phyloP scores from a whole-genome alignment of 441 rosid genomes.

The Kokia cookei region DNA sequence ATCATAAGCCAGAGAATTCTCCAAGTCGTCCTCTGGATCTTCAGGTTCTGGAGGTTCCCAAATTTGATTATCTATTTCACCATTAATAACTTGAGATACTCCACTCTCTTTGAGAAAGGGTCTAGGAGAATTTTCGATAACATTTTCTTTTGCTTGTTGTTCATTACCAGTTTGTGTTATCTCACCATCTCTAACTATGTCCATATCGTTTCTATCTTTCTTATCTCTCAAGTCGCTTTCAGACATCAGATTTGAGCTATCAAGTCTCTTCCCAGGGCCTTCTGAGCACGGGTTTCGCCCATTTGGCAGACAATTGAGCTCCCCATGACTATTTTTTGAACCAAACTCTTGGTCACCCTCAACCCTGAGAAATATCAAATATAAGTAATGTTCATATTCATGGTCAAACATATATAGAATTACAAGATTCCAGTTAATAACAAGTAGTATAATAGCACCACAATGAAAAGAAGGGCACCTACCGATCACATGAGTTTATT shows the following conservation, averaged over 20 bases:
- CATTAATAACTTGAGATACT: constrained; percentile 18
- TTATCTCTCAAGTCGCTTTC: constrained; percentile 21
- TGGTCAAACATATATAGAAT: background rate
- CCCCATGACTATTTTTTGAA: constrained; percentile 30
- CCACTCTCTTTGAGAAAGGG: constrained; percentile 26
- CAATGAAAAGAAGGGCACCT: constrained; percentile 13
- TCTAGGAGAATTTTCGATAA: constrained; percentile 19
- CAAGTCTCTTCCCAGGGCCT: constrained; percentile 23
- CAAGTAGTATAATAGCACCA: background rate
- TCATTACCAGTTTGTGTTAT: constrained; percentile 27
- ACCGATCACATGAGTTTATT: constrained; percentile 51
- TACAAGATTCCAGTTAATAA: background rate
- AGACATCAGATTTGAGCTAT: constrained; percentile 23
- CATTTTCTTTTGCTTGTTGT: constrained; percentile 26
- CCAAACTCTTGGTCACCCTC: constrained; percentile 50
- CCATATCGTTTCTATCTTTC: constrained; percentile 16
- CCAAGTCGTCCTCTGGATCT: constrained; percentile 56
- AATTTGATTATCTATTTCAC: constrained; percentile 28
- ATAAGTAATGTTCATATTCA: background rate
- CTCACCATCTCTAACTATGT: constrained; percentile 35
- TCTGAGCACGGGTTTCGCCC: constrained; percentile 24
- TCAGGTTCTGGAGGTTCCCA: constrained; percentile 96
- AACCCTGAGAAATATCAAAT: constrained; percentile 34
- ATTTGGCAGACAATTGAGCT: constrained; percentile 22
- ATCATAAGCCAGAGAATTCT: constrained; percentile 42